Evolutionary conservation across 495 filamentous ascomycete species (phyloP).

Genomic region (Hypoxylon intermedium): DNA sequence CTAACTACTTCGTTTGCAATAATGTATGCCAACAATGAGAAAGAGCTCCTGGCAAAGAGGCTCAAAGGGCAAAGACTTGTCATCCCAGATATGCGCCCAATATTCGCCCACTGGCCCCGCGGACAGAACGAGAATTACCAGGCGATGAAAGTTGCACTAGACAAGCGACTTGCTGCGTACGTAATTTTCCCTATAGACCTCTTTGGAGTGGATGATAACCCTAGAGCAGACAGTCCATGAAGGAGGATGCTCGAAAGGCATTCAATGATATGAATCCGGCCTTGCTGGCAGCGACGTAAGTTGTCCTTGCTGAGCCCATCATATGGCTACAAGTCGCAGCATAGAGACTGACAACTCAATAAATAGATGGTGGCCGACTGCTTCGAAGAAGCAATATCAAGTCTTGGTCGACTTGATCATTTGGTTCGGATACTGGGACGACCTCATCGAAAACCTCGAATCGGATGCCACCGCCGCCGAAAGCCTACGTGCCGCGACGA

Average conservation of each 20-base stretch:
- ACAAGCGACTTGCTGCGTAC: constrained; percentile 32
- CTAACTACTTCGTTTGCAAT: not conserved
- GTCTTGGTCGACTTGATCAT: constrained; percentile 33
- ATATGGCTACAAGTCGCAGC: not conserved
- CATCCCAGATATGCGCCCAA: constrained; percentile 37
- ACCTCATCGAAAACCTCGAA: constrained; percentile 29
- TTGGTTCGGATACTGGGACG: constrained; percentile 40
- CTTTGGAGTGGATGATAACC: constrained; percentile 4
- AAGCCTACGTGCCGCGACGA: constrained; percentile 27
- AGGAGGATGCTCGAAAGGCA: constrained; percentile 21
- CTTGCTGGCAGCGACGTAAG: constrained; percentile 35
- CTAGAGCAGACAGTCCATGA: constrained; percentile 8
- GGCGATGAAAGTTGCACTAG: constrained; percentile 20
- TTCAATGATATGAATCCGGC: constrained; percentile 28
- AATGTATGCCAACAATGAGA: constrained; percentile 28
- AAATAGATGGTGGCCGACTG: constrained; percentile 37
- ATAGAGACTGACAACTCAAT: not conserved
- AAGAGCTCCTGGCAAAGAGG: constrained; percentile 21
- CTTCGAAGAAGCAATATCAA: constrained; percentile 20
- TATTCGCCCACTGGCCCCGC: constrained; percentile 35
- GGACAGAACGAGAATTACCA: constrained; percentile 31
- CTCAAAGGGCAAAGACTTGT: constrained; percentile 35
- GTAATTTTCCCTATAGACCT: not conserved
- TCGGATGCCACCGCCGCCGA: constrained; percentile 26
- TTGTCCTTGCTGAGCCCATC: not conserved